Evolutionary conservation across 371 early-diverging fungal genomes (phyloP).

Genomic region (Fennellomyces sp.): DNA sequence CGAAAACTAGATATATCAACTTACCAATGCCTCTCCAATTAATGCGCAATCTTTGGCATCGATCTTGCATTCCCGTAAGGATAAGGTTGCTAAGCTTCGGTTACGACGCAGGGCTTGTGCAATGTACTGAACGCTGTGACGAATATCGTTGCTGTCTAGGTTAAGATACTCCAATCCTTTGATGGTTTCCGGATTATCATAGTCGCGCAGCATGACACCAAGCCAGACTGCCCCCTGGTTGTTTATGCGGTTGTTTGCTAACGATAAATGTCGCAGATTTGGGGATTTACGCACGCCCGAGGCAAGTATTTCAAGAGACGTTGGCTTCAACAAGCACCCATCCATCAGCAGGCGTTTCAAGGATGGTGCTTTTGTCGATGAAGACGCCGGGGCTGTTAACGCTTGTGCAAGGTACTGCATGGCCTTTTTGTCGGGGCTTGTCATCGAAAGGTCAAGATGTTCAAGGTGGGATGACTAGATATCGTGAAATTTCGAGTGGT

Average conservation of each 20-base stretch:
- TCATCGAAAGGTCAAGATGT: constrained; percentile 35
- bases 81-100: constrained; percentile 47
- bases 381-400: constrained; percentile 14
- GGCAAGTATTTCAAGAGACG: constrained; percentile 57
- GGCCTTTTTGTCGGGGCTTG: constrained; percentile 55
- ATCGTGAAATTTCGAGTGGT: background rate
- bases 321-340: constrained; percentile 52
- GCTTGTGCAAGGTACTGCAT: constrained; percentile 60
- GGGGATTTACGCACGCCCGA: constrained; percentile 53
- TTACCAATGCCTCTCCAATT: constrained; percentile 69
- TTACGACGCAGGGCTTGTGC: constrained; percentile 68
- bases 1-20: constrained; percentile 7
- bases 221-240: constrained; percentile 59
- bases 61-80: constrained; percentile 58
- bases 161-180: constrained; percentile 52
- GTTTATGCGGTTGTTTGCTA: constrained; percentile 55
- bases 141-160: constrained; percentile 58
- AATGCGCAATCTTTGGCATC: constrained; percentile 52
- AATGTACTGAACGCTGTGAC: constrained; percentile 64
- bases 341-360: constrained; percentile 61
- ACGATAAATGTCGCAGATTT: constrained; percentile 45
- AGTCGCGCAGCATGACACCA: constrained; percentile 67
- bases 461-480: constrained; percentile 29
- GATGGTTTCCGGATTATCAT: constrained; percentile 36
- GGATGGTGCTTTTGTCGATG: constrained; percentile 24